Percentiles rank a stretch among this genome's conserved stretches.
phyloP scores from a whole-genome alignment of 768 basidiomycete species.

The Mycena latifolia region DNA sequence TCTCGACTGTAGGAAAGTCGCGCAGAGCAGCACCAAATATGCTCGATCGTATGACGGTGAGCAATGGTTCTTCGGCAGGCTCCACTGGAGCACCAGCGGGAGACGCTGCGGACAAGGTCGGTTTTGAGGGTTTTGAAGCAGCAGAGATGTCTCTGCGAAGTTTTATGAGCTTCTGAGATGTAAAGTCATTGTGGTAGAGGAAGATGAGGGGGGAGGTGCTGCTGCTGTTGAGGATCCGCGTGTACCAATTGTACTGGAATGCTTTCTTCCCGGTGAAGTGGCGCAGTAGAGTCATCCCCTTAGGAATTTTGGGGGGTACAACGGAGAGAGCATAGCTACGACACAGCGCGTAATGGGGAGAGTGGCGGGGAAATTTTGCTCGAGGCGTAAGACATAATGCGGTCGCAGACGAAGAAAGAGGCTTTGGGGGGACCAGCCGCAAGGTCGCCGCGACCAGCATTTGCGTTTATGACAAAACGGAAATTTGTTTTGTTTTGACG shows the following conservation, averaged over 20 bases:
- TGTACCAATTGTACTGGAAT: conserved; percentile 85
- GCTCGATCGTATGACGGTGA: conserved; percentile 81
- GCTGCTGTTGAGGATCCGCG: conserved; percentile 73
- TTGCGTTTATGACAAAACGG: neutral
- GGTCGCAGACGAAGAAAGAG: neutral
- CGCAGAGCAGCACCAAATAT: conserved; percentile 85
- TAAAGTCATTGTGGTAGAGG: conserved; percentile 83
- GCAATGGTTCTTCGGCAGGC: conserved; percentile 56
- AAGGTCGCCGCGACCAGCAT: conserved; percentile 17
- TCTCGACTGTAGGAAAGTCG: conserved; percentile 65
- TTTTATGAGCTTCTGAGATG: conserved; percentile 72
- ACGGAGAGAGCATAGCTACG: conserved; percentile 68
- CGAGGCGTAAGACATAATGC: neutral
- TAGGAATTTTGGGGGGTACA: conserved; percentile 61
- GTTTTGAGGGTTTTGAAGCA: conserved; percentile 60
- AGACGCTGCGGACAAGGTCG: conserved; percentile 52
- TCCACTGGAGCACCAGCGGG: conserved; percentile 44
- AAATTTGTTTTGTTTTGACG: conserved; percentile 9
- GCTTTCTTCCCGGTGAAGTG: conserved; percentile 85
- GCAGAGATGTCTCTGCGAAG: conserved; percentile 76
- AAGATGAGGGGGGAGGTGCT: conserved; percentile 75
- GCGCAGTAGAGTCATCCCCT: conserved; percentile 70
- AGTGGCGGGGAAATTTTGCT: neutral
- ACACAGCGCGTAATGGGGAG: neutral
- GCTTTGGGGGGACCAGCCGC: conserved; percentile 21